Percentiles rank a stretch among this genome's conserved stretches.
These are phyloP conservation scores for Leccinellum luteum DNA, from an alignment of 768 basidiomycete genomes.

Conservation along the genomic window DNA sequence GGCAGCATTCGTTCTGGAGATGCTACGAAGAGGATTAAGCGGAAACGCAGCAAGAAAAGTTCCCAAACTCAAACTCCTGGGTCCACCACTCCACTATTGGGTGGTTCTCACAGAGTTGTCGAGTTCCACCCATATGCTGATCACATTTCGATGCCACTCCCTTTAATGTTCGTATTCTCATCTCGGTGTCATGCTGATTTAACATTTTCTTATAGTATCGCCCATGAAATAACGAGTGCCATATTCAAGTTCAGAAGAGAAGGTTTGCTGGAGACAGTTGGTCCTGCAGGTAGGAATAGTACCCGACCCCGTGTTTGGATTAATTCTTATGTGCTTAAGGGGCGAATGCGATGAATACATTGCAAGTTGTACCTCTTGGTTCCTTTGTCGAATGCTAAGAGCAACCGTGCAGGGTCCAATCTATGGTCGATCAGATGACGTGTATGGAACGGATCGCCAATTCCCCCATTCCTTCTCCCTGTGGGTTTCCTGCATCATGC, in stretches of 20 bases:
- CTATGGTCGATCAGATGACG: slow-evolving; percentile 82
- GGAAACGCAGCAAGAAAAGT: slow-evolving; percentile 66
- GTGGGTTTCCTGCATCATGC: slow-evolving; percentile 36
- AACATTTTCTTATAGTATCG: slow-evolving; percentile 50
- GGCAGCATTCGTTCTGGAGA: slow-evolving; percentile 34
- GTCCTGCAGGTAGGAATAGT: slow-evolving; percentile 67
- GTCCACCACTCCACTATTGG: slow-evolving; percentile 61
- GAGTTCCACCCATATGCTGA: slow-evolving; percentile 60
- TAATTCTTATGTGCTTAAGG: slow-evolving; percentile 39
- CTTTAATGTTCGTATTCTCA: slow-evolving; percentile 59
- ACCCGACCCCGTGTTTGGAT: not conserved
- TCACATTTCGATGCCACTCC: slow-evolving; percentile 71
- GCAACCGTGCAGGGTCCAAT: slow-evolving; percentile 55
- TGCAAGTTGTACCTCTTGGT: slow-evolving; percentile 40
- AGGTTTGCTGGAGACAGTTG: slow-evolving; percentile 84
- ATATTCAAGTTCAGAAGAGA: slow-evolving; percentile 76
- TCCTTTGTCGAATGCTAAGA: slow-evolving; percentile 5
- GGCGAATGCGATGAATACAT: slow-evolving; percentile 68
- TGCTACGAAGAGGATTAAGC: slow-evolving; percentile 66
- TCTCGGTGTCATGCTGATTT: not conserved
- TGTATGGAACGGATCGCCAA: slow-evolving; percentile 91
- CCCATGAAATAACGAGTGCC: slow-evolving; percentile 70
- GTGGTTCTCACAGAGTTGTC: slow-evolving; percentile 50
- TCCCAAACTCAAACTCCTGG: slow-evolving; percentile 22
- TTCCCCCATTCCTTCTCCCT: slow-evolving; percentile 78